phyloP scores from a whole-genome alignment of 441 rosid genomes.

The Adansonia madagascariensis region DNA sequence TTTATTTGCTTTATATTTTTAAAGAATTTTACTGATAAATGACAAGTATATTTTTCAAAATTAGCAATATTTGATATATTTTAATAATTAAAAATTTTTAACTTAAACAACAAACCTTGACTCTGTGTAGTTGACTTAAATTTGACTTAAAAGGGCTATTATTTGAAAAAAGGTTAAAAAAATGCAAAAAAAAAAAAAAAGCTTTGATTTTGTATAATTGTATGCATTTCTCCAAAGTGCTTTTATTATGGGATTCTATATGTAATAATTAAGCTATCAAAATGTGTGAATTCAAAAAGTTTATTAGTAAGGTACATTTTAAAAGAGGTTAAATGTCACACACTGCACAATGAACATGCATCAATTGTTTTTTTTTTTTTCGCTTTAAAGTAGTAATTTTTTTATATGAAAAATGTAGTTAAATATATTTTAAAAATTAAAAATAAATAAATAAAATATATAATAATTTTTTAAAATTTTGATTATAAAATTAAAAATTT shows the following conservation, averaged over 20 bases:
- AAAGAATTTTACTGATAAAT: too few species aligned
- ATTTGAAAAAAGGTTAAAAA: neutral
- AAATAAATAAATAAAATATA: too few species aligned
- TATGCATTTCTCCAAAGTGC: neutral
- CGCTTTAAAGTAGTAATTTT: neutral
- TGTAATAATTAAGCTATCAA: slow-evolving; percentile 12
- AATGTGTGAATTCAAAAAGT: neutral
- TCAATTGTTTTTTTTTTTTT: neutral
- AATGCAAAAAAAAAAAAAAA: neutral
- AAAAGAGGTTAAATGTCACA: neutral
- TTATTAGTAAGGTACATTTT: neutral
- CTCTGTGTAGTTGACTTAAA: too few species aligned
- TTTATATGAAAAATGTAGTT: neutral
- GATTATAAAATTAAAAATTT: too few species aligned
- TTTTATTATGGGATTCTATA: slow-evolving; percentile 6
- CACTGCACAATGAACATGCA: neutral
- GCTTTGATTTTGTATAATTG: too few species aligned
- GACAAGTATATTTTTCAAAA: too few species aligned
- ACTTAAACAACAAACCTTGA: too few species aligned
- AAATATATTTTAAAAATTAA: too few species aligned
- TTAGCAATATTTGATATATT: too few species aligned
- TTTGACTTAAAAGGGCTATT: neutral
- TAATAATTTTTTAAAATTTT: too few species aligned
- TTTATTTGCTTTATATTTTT: too few species aligned
- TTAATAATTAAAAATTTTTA: too few species aligned